Percentiles rank a stretch among this genome's conserved stretches.
These are phyloP conservation scores for Xerocomellus chrysenteron DNA, from an alignment of 768 basidiomycete genomes.

Conservation along the genomic window DNA sequence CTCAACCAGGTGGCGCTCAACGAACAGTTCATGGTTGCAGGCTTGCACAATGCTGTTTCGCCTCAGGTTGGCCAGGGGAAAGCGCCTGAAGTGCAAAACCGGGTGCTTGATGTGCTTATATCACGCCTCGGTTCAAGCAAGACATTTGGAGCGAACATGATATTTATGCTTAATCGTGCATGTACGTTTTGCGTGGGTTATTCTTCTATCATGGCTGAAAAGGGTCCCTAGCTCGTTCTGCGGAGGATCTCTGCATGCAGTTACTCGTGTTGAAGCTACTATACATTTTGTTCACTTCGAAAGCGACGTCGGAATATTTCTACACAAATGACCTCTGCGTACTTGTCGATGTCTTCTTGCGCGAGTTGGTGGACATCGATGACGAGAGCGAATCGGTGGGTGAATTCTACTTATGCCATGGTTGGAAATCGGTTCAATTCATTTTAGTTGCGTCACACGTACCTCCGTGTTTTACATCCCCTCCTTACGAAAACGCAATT, in stretches of 20 bases:
- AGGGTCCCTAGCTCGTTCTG: slow-evolving; percentile 62
- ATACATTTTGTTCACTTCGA: slow-evolving; percentile 92
- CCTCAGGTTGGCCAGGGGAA: slow-evolving; percentile 26
- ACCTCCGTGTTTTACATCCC: slow-evolving; percentile 93
- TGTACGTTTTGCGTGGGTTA: slow-evolving; percentile 50
- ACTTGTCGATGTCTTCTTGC: slow-evolving; percentile 95
- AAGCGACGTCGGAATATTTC: slow-evolving; percentile 92
- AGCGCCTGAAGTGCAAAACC: slow-evolving; percentile 57
- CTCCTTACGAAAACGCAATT: slow-evolving; percentile 94
- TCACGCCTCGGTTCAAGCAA: slow-evolving; percentile 82
- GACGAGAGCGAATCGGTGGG: slow-evolving; percentile 91
- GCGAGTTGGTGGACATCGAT: slow-evolving; percentile 87
- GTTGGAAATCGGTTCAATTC: slow-evolving; percentile 1
- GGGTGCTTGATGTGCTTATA: slow-evolving; percentile 81
- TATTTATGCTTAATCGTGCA: slow-evolving; percentile 97
- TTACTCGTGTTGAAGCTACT: slow-evolving; percentile 91
- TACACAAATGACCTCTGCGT: slow-evolving; percentile 98
- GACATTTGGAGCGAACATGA: slow-evolving; percentile 98
- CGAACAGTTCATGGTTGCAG: slow-evolving; percentile 97
- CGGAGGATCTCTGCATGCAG: slow-evolving; percentile 94
- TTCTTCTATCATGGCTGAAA: slow-evolving; percentile 7
- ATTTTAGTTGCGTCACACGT: slow-evolving; percentile 86
- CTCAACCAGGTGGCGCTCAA: slow-evolving; percentile 80
- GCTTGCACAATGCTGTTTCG: slow-evolving; percentile 39
- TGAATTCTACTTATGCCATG: slow-evolving; percentile 13